phyloP scores from a whole-genome alignment of 1,284 basidiomycete species.

The Bothia castanella region DNA sequence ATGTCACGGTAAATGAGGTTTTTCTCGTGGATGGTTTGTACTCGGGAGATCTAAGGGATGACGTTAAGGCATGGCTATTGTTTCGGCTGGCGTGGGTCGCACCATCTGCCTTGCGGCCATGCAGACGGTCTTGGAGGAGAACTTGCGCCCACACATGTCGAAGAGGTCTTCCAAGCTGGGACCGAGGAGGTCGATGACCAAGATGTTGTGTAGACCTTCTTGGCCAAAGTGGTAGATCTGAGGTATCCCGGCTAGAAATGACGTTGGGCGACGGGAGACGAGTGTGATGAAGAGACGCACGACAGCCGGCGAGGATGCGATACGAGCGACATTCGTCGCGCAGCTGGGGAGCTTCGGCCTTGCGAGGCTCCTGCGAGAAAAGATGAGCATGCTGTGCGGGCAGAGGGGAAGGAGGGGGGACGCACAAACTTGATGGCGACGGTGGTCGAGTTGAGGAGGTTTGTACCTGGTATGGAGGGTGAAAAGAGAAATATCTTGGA shows the following conservation, averaged over 20 bases:
- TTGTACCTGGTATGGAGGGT: conserved; percentile 57
- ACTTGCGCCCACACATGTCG: conserved; percentile 98
- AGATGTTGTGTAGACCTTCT: conserved; percentile 94
- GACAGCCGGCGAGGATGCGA: conserved; percentile 89
- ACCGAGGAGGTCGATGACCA: conserved; percentile 95
- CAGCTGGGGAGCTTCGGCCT: conserved; percentile 95
- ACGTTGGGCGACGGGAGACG: conserved; percentile 14
- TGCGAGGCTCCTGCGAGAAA: conserved; percentile 82
- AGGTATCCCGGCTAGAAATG: conserved; percentile 76
- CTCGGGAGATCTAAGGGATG: conserved; percentile 77
- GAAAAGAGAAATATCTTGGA: no score
- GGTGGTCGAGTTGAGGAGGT: conserved; percentile 79
- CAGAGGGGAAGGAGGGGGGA: conserved; percentile 19
- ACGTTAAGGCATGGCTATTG: neutral
- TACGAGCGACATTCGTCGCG: conserved; percentile 97
- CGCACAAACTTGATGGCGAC: conserved; percentile 98
- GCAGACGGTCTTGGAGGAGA: conserved; percentile 95
- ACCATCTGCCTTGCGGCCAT: conserved; percentile 99
- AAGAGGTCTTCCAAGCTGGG: conserved; percentile 97
- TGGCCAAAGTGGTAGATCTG: conserved; percentile 99
- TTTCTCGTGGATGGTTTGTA: conserved; percentile 97
- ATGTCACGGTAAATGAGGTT: conserved; percentile 99
- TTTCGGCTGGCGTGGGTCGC: conserved; percentile 22
- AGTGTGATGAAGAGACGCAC: conserved; percentile 50
- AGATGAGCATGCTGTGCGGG: conserved; percentile 1